Evolutionary conservation across 306 rosid genomes (phyloP).

Genomic region (Corylus avellana): DNA sequence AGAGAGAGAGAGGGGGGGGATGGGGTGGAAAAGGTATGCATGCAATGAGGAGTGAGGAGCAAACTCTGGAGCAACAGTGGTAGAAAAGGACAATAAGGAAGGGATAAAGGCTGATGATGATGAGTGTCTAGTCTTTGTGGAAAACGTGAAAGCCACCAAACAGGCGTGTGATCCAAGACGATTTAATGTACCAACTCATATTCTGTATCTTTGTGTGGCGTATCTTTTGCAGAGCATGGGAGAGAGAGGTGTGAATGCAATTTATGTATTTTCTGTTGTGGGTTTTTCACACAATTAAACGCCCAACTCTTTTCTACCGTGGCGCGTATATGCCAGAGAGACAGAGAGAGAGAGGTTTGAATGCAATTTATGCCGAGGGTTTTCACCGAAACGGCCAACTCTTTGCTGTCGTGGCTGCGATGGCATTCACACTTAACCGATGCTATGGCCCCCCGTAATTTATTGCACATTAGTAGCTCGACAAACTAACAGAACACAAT

Average conservation of each 20-base stretch:
- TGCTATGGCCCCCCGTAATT: no score
- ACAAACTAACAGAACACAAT: no score
- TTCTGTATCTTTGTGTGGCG: no score
- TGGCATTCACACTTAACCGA: no score
- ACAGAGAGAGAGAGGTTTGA: conserved; percentile 12
- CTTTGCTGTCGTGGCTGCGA: no score
- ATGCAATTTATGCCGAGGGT: conserved; percentile 26
- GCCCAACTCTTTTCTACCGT: no score
- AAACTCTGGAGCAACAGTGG: conserved; percentile 41
- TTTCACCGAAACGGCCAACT: no score
- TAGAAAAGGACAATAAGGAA: conserved; percentile 66
- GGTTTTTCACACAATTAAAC: no score
- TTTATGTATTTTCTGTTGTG: no score
- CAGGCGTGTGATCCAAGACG: conserved; percentile 64
- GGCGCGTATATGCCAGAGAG: conserved; percentile 15
- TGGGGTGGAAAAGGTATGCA: conserved; percentile 24
- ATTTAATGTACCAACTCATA: conserved; percentile 6
- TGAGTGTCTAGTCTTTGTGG: background rate
- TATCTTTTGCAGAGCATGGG: no score
- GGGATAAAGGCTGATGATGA: conserved; percentile 23
- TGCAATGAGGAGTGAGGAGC: conserved; percentile 24
- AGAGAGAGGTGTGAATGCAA: no score
- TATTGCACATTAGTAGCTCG: no score
- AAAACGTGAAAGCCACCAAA: conserved; percentile 42
- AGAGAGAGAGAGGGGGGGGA: conserved; percentile 9